phyloP scores from a whole-genome alignment of 306 rosid species.

The Comarum palustre region DNA sequence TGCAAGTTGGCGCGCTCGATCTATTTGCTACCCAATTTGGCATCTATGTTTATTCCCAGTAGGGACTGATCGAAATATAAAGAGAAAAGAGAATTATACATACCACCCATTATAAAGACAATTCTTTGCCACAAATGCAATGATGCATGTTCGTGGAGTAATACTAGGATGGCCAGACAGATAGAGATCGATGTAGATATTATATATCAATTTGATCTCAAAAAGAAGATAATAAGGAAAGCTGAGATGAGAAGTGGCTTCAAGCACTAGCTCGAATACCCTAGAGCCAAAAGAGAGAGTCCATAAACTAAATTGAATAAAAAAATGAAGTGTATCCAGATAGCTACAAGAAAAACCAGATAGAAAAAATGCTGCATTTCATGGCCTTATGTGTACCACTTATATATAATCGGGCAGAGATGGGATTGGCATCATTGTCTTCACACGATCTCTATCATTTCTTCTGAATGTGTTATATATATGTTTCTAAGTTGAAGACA shows the following conservation, averaged over 20 bases:
- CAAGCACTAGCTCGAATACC: conserved; percentile 27
- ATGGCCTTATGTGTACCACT: conserved; percentile 15
- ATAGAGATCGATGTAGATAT: conserved; percentile 28
- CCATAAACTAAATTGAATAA: not conserved
- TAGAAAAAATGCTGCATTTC: not conserved
- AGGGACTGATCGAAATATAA: too few species aligned
- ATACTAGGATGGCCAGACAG: conserved; percentile 32
- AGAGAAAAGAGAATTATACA: too few species aligned
- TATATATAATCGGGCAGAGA: not conserved
- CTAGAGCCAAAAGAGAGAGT: not conserved
- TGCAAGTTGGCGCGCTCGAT: not conserved
- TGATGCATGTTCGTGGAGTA: conserved; percentile 29
- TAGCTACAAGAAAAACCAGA: not conserved
- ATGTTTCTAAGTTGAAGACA: not conserved
- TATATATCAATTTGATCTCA: conserved; percentile 1
- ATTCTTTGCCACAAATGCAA: conserved; percentile 37
- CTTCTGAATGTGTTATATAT: not conserved
- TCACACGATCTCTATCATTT: not conserved
- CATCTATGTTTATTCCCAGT: not conserved
- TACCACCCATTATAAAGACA: conserved; percentile 44
- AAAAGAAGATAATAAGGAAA: conserved; percentile 27
- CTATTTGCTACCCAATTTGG: not conserved
- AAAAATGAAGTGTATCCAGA: not conserved
- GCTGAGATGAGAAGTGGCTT: conserved; percentile 28
- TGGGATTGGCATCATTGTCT: not conserved